phyloP scores from a whole-genome alignment of 2,329 filamentous ascomycete genomes.

The Aureobasidium sp. region DNA sequence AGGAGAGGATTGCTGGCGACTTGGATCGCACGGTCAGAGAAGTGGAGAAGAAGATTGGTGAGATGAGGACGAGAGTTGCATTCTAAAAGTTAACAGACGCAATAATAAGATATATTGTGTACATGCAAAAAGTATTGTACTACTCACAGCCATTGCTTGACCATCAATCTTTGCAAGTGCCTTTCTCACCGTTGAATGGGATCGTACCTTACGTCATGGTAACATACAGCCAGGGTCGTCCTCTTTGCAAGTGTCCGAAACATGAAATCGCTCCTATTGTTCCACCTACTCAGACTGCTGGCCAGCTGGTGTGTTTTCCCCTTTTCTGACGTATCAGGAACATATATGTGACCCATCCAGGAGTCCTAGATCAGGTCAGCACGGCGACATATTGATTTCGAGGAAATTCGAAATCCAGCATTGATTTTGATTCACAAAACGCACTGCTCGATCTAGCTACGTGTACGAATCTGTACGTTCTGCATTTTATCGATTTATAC shows the following conservation, averaged over 20 bases:
- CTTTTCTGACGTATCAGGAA: too few species aligned
- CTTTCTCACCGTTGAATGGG: not conserved
- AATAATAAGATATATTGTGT: not conserved
- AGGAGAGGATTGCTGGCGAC: slow-evolving; percentile 90
- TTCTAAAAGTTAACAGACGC: slow-evolving; percentile 22
- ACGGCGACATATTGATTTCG: too few species aligned
- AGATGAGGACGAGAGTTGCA: slow-evolving; percentile 32
- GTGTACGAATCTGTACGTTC: too few species aligned
- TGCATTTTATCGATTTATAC: too few species aligned
- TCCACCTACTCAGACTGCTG: too few species aligned
- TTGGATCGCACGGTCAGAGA: slow-evolving; percentile 84
- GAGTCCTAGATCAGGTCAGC: too few species aligned
- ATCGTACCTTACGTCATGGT: not conserved
- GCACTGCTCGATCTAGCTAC: too few species aligned
- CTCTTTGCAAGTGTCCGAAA: not conserved
- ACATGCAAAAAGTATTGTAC: not conserved
- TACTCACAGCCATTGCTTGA: not conserved
- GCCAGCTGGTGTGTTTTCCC: too few species aligned
- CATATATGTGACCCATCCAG: not conserved
- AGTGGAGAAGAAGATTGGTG: slow-evolving; percentile 83
- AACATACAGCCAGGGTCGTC: not conserved
- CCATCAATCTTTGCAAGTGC: not conserved
- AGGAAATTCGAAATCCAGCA: too few species aligned
- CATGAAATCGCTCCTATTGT: not conserved
- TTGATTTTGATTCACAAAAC: too few species aligned